Conservation (phyloP, 345 rosid species). For the Jatropha curcas region DNA sequence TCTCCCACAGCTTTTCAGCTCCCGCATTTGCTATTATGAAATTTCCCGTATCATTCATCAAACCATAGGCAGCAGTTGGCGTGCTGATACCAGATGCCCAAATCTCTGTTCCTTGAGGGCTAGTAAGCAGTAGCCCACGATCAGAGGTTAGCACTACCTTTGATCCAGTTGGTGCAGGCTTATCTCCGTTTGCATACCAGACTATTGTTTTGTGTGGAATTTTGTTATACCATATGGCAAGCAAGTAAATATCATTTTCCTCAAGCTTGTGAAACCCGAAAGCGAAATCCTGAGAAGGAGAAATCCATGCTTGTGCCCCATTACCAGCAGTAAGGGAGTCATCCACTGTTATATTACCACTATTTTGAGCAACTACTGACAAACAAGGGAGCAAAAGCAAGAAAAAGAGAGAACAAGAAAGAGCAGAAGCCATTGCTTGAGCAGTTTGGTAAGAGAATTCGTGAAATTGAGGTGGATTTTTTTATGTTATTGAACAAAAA, state of each 20-base stretch:
- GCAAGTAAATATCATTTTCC: slow-evolving; percentile 23
- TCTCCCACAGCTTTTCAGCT: slow-evolving; percentile 26
- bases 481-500: too few species aligned
- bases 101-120: slow-evolving; percentile 24
- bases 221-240: slow-evolving; percentile 37
- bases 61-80: slow-evolving; percentile 19
- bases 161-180: slow-evolving; percentile 28
- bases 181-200: slow-evolving; percentile 31
- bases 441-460: neutral
- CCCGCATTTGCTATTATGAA: slow-evolving; percentile 19
- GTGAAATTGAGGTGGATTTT: neutral
- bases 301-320: slow-evolving; percentile 21
- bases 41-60: slow-evolving; percentile 33
- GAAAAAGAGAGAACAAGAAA: neutral
- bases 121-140: slow-evolving; percentile 19
- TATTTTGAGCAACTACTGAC: neutral
- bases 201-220: slow-evolving; percentile 33
- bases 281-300: slow-evolving; percentile 34
- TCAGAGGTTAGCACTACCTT: slow-evolving; percentile 24
- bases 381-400: neutral
- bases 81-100: slow-evolving; percentile 20
- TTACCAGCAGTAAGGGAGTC: slow-evolving; percentile 12
- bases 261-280: slow-evolving; percentile 32
- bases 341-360: neutral
- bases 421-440: neutral